Evolutionary conservation across 2,329 filamentous ascomycete genomes (phyloP).

Genomic region (Colletotrichum sp.): DNA sequence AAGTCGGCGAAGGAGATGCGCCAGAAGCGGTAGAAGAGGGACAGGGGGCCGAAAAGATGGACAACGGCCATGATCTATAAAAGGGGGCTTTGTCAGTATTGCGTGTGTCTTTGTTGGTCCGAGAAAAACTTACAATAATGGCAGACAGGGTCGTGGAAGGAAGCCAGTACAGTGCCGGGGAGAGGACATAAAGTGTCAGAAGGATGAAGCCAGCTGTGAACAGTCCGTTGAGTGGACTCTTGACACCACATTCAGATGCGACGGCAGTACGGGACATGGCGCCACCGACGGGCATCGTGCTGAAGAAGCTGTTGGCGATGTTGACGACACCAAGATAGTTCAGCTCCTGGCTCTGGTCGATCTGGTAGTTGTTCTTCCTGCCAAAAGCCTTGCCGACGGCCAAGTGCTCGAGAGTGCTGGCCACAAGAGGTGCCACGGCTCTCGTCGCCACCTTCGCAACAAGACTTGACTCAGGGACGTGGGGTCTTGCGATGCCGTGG

Average conservation of each 20-base stretch:
- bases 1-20: conserved; percentile 70
- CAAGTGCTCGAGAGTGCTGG: conserved; percentile 66
- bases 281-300: conserved; percentile 66
- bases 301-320: conserved; percentile 70
- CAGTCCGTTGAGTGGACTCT: conserved; percentile 64
- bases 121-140: conserved; percentile 68
- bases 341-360: conserved; percentile 69
- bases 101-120: too few species aligned
- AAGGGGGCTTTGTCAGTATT: background rate
- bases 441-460: conserved; percentile 47
- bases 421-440: conserved; percentile 66
- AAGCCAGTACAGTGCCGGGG: conserved; percentile 68
- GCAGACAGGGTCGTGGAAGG: conserved; percentile 69
- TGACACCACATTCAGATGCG: conserved; percentile 68
- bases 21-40: conserved; percentile 69
- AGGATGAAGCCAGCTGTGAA: conserved; percentile 67
- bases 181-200: conserved; percentile 65
- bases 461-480: conserved; percentile 48
- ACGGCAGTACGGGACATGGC: conserved; percentile 73
- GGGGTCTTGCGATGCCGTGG: conserved; percentile 52
- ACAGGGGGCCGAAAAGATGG: conserved; percentile 11
- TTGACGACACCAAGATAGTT: conserved; percentile 68
- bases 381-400: conserved; percentile 70
- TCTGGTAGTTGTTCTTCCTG: conserved; percentile 65
- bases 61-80: conserved; percentile 14